Evolutionary conservation across 108 stramenopile species (phyloP).

Genomic region (Pseudonitzschia delicatissima): DNA sequence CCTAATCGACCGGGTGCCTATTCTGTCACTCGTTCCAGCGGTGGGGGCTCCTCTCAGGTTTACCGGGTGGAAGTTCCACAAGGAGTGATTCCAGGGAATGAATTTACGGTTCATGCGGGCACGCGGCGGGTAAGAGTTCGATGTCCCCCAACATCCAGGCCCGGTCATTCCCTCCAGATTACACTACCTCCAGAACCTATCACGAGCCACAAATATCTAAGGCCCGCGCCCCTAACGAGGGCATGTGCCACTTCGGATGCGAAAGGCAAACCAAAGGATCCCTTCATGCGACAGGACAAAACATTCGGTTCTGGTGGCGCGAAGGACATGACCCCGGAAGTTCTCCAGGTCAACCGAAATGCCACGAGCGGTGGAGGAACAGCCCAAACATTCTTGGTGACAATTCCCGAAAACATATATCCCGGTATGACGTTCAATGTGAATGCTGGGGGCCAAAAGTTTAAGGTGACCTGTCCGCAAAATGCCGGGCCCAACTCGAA

Average conservation of each 20-base stretch:
- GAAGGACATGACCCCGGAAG: constrained; percentile 51
- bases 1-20: too few relatives aligned
- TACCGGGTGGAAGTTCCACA: constrained; percentile 72
- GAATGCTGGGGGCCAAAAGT: constrained; percentile 71
- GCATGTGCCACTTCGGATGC: too few relatives aligned
- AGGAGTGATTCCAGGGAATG: constrained; percentile 71
- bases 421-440: constrained; percentile 86
- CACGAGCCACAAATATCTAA: constrained; percentile 13
- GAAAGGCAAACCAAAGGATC: too few relatives aligned
- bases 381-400: constrained; percentile 73
- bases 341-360: constrained; percentile 30
- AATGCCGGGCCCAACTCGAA: constrained; percentile 78
- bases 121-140: constrained; percentile 61
- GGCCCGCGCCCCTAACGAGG: not conserved
- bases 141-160: constrained; percentile 54
- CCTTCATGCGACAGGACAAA: not conserved
- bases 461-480: constrained; percentile 80
- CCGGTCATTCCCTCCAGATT: constrained; percentile 77
- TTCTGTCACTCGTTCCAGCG: too few relatives aligned
- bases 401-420: constrained; percentile 71
- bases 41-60: too few relatives aligned
- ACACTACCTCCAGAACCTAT: constrained; percentile 39
- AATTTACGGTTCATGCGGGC: constrained; percentile 83
- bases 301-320: not conserved
- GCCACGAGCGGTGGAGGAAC: not conserved